Conservation (phyloP, 2,329 filamentous ascomycete genomes). For the Tolypocladium cylindrosporum region DNA sequence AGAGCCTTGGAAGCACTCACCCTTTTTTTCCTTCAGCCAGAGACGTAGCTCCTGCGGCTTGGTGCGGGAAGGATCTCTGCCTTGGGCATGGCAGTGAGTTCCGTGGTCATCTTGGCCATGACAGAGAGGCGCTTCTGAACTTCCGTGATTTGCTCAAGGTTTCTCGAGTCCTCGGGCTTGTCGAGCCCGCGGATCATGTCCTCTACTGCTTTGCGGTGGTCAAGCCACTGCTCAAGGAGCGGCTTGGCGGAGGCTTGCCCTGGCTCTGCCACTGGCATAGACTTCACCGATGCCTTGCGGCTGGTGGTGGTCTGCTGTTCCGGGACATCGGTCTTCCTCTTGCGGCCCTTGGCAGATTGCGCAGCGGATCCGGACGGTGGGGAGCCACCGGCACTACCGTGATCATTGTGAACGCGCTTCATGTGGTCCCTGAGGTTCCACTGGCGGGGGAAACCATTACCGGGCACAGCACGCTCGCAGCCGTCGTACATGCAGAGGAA, state of each 20-base stretch:
- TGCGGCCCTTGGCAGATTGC: constrained; percentile 38
- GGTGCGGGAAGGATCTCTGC: constrained; percentile 10
- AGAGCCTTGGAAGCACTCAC: background rate
- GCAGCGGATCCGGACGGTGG: constrained; percentile 22
- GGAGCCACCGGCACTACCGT: constrained; percentile 32
- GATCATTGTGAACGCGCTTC: constrained; percentile 78
- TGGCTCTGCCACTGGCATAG: constrained; percentile 20
- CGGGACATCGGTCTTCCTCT: constrained; percentile 45
- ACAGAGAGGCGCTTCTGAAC: constrained; percentile 39
- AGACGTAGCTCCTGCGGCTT: constrained; percentile 12
- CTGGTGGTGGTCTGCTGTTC: constrained; percentile 27
- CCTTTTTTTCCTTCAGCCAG: constrained; percentile 8
- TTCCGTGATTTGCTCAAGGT: constrained; percentile 41
- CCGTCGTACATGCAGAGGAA: constrained; percentile 81
- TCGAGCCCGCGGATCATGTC: constrained; percentile 41
- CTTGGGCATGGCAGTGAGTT: constrained; percentile 15
- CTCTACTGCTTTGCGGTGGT: constrained; percentile 54
- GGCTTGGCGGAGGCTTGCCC: constrained; percentile 25
- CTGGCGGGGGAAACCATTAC: constrained; percentile 85
- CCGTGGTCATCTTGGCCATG: constrained; percentile 40
- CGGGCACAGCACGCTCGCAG: constrained; percentile 72
- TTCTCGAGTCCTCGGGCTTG: constrained; percentile 41
- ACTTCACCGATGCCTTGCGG: constrained; percentile 40
- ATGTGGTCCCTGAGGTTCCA: constrained; percentile 98
- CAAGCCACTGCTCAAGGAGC: constrained; percentile 45